A percentile compares a stretch with the other conserved stretches of the same genome.
phyloP scores from a whole-genome alignment of 2,329 filamentous ascomycete genomes.

The Talaromyces rugulosus region DNA sequence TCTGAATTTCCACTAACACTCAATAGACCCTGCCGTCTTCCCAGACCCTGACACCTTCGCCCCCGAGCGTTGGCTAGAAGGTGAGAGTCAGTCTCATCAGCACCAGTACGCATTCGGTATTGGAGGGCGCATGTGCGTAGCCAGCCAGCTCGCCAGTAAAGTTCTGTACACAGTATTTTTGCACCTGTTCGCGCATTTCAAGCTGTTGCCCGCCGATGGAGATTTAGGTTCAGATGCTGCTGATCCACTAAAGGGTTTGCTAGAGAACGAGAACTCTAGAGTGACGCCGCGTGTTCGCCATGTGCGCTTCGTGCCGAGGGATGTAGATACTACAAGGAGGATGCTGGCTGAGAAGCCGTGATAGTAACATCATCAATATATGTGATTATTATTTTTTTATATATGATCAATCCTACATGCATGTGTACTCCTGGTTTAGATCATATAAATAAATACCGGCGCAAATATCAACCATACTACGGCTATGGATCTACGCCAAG shows the following conservation, averaged over 20 bases:
- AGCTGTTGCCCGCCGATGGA: neutral
- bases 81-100: conserved; percentile 36
- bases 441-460: no score
- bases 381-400: no score
- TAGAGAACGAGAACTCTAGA: neutral
- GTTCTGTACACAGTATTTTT: neutral
- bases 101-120: conserved; percentile 43
- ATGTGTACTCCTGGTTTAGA: no score
- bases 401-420: no score
- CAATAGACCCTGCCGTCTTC: neutral
- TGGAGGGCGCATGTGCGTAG: conserved; percentile 35
- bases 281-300: neutral
- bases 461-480: no score
- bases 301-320: neutral
- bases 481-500: no score
- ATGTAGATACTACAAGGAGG: neutral
- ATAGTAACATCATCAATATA: neutral
- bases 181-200: neutral
- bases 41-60: conserved; percentile 9
- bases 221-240: neutral
- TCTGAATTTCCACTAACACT: neutral
- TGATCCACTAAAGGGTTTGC: neutral
- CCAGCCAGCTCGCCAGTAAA: neutral
- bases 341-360: neutral
- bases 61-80: conserved; percentile 17